phyloP scores from a whole-genome alignment of 2,329 filamentous ascomycete species.

The Pseudocercospora musae region DNA sequence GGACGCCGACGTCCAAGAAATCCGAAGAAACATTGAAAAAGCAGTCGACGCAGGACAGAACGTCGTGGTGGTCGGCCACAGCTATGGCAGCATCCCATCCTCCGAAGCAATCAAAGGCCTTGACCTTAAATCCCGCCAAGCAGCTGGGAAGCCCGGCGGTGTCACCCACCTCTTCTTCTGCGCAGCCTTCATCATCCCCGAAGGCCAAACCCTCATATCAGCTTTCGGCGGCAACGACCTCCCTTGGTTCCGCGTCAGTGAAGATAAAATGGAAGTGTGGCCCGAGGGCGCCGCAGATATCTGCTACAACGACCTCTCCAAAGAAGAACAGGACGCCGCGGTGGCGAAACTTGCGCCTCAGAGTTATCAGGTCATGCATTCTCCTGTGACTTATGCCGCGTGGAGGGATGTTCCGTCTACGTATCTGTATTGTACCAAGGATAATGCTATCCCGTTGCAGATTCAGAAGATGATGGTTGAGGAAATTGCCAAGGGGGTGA shows the following conservation, averaged over 20 bases:
- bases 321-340: conserved; percentile 4
- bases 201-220: conserved; percentile 20
- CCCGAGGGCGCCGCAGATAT: conserved; percentile 11
- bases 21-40: conserved; percentile 13
- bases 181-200: conserved; percentile 25
- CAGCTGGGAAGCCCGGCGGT: conserved; percentile 20
- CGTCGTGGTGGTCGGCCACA: conserved; percentile 33
- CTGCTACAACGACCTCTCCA: conserved; percentile 21
- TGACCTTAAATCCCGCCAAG: conserved; percentile 9
- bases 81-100: conserved; percentile 32
- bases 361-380: conserved; percentile 14
- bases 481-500: conserved; percentile 16
- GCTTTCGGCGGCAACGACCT: conserved; percentile 13
- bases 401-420: conserved; percentile 42
- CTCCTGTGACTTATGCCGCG: conserved; percentile 31
- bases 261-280: conserved; percentile 11
- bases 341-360: conserved; percentile 9
- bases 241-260: conserved; percentile 14
- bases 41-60: conserved; percentile 25
- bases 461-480: conserved; percentile 40
- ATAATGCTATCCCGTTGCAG: conserved; percentile 37
- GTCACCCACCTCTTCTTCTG: conserved; percentile 29
- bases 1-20: conserved; percentile 6
- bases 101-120: conserved; percentile 25
- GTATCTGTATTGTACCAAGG: conserved; percentile 42